These are phyloP conservation scores for Suhomyces atakaporum DNA, from an alignment of 1,139 yeast genomes.

Conservation along the genomic window DNA sequence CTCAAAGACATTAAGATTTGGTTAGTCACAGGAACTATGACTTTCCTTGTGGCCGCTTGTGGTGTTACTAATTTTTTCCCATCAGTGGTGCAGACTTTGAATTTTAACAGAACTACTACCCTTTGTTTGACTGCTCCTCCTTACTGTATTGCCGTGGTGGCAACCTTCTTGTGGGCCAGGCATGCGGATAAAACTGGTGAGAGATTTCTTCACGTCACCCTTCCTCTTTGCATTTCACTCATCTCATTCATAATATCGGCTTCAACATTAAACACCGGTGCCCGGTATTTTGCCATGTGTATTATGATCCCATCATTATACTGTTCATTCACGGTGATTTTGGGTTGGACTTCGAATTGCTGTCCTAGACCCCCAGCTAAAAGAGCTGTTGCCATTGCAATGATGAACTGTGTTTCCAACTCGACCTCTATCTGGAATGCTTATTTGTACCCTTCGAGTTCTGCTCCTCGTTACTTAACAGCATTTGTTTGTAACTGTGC, in stretches of 20 bases:
- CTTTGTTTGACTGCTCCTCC: conserved; percentile 64
- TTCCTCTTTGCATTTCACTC: conserved; percentile 47
- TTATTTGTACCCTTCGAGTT: conserved; percentile 45
- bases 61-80: conserved; percentile 67
- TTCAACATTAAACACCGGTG: conserved; percentile 56
- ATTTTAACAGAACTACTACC: conserved; percentile 50
- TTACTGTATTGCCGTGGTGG: conserved; percentile 54
- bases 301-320: conserved; percentile 60
- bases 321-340: conserved; percentile 55
- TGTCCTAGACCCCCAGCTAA: conserved; percentile 54
- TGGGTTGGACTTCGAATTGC: conserved; percentile 59
- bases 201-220: conserved; percentile 52
- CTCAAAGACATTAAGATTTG: conserved; percentile 48
- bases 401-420: conserved; percentile 54
- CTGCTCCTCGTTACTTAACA: conserved; percentile 45
- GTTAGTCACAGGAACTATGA: conserved; percentile 46
- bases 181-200: conserved; percentile 62
- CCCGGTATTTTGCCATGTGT: conserved; percentile 63
- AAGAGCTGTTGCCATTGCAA: conserved; percentile 54
- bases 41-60: conserved; percentile 57
- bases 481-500: conserved; percentile 54
- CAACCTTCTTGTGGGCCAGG: conserved; percentile 55
- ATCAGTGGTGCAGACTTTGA: conserved; percentile 56
- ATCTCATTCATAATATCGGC: conserved; percentile 56
- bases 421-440: conserved; percentile 58